These are phyloP conservation scores for Abrus pulchellus DNA, from an alignment of 306 rosid species.

Conservation along the genomic window DNA sequence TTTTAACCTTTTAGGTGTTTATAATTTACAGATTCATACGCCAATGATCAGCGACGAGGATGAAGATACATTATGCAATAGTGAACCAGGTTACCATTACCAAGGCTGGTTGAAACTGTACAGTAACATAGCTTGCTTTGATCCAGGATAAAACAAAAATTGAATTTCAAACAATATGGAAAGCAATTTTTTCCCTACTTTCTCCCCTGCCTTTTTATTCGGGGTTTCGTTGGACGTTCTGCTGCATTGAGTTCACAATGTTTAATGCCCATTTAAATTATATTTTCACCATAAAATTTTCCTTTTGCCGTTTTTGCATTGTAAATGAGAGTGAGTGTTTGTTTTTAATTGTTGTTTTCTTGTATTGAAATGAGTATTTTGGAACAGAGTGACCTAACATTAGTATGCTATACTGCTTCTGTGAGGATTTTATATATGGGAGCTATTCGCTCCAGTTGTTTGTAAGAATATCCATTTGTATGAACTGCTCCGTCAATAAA, in stretches of 20 bases:
- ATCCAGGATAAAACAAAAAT: conserved; percentile 20
- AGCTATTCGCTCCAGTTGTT: neutral
- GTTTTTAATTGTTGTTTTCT: conserved; percentile 42
- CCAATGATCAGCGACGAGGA: conserved; percentile 22
- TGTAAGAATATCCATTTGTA: neutral
- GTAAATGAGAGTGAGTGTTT: conserved; percentile 54
- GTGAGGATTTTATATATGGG: conserved; percentile 18
- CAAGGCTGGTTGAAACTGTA: conserved; percentile 55
- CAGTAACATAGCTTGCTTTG: conserved; percentile 56
- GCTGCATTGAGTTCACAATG: conserved; percentile 44
- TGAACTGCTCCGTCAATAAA: neutral
- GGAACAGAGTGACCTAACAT: conserved; percentile 38
- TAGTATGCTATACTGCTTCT: neutral
- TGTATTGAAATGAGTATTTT: conserved; percentile 39
- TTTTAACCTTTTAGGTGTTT: conserved; percentile 31
- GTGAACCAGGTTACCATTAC: conserved; percentile 34
- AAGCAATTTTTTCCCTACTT: conserved; percentile 20
- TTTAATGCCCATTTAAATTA: conserved; percentile 37
- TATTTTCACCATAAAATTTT: neutral
- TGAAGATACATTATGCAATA: conserved; percentile 36
- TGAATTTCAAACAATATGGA: conserved; percentile 41
- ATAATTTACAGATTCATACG: conserved; percentile 48
- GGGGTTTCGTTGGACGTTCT: conserved; percentile 46
- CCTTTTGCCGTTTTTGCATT: conserved; percentile 36
- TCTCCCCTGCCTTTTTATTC: conserved; percentile 50